Conservation (phyloP, 208 protist species). For the Trypanosoma scelopori region DNA sequence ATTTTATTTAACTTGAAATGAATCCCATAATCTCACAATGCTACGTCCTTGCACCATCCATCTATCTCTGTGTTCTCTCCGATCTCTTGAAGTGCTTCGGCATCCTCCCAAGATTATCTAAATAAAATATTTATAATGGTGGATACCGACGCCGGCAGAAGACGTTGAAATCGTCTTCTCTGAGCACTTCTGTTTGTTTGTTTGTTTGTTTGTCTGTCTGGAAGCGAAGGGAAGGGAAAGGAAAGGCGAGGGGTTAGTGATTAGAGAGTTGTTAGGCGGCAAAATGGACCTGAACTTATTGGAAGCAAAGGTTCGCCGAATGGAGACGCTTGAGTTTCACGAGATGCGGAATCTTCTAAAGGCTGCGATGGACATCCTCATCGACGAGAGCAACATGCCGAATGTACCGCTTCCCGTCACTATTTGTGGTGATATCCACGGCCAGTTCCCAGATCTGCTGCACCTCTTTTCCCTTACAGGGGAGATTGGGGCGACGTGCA, state of each 20-base stretch:
- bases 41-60: too few relatives aligned
- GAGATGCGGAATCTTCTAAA: constrained; percentile 78
- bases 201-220: constrained; percentile 1
- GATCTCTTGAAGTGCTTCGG: too few relatives aligned
- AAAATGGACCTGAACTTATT: constrained; percentile 67
- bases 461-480: constrained; percentile 95
- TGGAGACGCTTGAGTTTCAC: constrained; percentile 52
- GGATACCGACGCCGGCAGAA: too few relatives aligned
- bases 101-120: too few relatives aligned
- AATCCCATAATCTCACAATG: too few relatives aligned
- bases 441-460: constrained; percentile 98
- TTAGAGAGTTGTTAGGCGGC: too few relatives aligned
- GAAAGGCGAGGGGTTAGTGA: background rate
- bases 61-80: too few relatives aligned
- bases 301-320: constrained; percentile 59
- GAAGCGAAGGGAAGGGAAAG: background rate
- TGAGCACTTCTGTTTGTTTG: constrained; percentile 5
- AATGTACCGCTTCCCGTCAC: constrained; percentile 94
- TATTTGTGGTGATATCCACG: constrained; percentile 99
- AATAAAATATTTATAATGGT: too few relatives aligned
- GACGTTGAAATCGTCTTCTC: too few relatives aligned
- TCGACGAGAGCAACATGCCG: constrained; percentile 95
- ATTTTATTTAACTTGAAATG: too few relatives aligned
- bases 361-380: constrained; percentile 65
- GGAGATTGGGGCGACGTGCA: constrained; percentile 59